Conservation (phyloP, 768 basidiomycete species). For the Lactarius trivialis region DNA sequence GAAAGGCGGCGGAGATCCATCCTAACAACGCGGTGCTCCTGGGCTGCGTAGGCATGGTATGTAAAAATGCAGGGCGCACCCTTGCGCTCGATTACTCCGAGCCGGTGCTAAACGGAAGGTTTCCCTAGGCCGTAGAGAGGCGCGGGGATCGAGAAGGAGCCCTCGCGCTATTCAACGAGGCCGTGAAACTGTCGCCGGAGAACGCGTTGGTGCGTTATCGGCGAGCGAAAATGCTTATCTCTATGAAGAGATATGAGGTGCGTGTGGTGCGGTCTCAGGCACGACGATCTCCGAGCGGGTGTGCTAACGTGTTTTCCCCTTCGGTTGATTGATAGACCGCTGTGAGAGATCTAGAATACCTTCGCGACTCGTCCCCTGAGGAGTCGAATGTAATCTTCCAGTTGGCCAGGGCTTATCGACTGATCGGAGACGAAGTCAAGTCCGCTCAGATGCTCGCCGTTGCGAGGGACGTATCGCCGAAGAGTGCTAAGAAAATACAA, state of each 20-base stretch:
- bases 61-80: conserved; percentile 31
- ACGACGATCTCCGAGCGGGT: conserved; percentile 18
- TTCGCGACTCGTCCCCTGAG: conserved; percentile 80
- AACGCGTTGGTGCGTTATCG: conserved; percentile 94
- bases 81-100: conserved; percentile 3
- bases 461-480: conserved; percentile 91
- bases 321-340: conserved; percentile 50
- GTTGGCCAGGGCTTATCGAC: conserved; percentile 85
- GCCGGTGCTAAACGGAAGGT: conserved; percentile 18
- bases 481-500: conserved; percentile 77
- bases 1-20: conserved; percentile 87
- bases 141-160: conserved; percentile 72
- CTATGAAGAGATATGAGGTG: conserved; percentile 77
- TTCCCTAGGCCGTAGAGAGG: conserved; percentile 77
- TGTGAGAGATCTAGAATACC: conserved; percentile 69
- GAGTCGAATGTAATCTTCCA: conserved; percentile 97
- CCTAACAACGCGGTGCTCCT: conserved; percentile 92
- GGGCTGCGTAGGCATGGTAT: conserved; percentile 93
- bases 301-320: conserved; percentile 22
- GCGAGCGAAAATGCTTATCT: conserved; percentile 84
- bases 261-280: conserved; percentile 29
- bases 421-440: conserved; percentile 70
- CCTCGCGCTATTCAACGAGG: conserved; percentile 72
- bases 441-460: conserved; percentile 81
- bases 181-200: conserved; percentile 71